Evolutionary conservation across 352 stramenopile species (phyloP), one percentile per base, ranked within the genome.

Genomic region (Plasmopara halstedii): DNA sequence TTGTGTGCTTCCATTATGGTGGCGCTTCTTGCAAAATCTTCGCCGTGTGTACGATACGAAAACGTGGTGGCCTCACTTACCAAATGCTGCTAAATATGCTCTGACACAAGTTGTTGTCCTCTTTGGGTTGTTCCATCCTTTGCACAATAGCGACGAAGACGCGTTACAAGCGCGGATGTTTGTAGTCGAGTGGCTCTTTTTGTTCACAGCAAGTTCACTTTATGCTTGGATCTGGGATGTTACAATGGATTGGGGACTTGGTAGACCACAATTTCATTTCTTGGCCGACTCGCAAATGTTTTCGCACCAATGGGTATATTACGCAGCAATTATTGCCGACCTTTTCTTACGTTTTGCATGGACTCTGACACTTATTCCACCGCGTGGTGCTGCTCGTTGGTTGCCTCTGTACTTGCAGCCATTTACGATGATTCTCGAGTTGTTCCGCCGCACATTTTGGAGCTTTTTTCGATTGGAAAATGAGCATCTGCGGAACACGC

Each of bases 1-100:
- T 22, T 98, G 93, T 55, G 72, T 96, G 7, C 66, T 98, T 20
- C 96, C 96, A 8, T 64, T 98, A 40, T 97, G 94, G 85, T 95
- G 97, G 64, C 85, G 95, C 21, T 98, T 99, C 63, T 88, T 98
- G 40, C 95, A 99, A 76, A 98, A 91, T 61, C 62, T 98, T 14
- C 82, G 95, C 22, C 78, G 93, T 45, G 96, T 97, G 48, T 79
- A 95, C 39, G 94, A 98, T 70, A 97, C 92, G 19, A 79, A 94
- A 46, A 88, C 94, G 44, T 94, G 95, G 67, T 97, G 93, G 66
- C 95, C 96, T 2, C 94, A 97, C 55, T 69, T 99, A 11, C 83
- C 91, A 2, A 99, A 98, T 59, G 89, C 88, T 18, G 84, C 90
- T 58, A 99, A 98, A 65, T 98, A 98, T 64, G 80, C 77, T 7